Percentiles rank a stretch among this genome's conserved stretches.
phyloP scores from a whole-genome alignment of 2,329 filamentous ascomycete species.

The Claviceps fusiformis region DNA sequence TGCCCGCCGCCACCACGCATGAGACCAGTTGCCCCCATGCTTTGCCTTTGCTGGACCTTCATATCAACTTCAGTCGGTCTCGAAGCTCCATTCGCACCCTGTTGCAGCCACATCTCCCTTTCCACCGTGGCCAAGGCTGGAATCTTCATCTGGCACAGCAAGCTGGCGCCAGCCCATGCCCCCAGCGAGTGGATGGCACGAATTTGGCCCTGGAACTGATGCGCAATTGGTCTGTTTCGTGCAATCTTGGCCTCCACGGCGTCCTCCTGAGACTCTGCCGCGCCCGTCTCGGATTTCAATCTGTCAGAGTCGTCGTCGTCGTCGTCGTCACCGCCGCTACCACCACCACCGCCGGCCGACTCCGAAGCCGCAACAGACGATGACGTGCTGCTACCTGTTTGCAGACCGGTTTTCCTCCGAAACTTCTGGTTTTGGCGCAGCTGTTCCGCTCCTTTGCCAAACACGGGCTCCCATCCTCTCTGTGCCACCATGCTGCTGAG shows the following conservation, averaged over 20 bases:
- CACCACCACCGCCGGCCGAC: constrained; percentile 7
- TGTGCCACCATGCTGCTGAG: constrained; percentile 51
- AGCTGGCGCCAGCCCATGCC: constrained; percentile 60
- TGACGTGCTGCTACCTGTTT: constrained; percentile 8
- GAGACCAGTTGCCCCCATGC: constrained; percentile 44
- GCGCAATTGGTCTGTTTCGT: constrained; percentile 21
- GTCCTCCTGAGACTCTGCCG: constrained; percentile 15
- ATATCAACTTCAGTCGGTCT: constrained; percentile 45
- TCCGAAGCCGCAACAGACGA: constrained; percentile 13
- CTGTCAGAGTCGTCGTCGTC: constrained; percentile 13
- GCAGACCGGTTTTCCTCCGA: constrained; percentile 12
- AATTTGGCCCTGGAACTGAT: constrained; percentile 42
- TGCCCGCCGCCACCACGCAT: constrained; percentile 21
- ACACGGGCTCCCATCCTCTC: constrained; percentile 65
- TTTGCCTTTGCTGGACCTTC: constrained; percentile 47
- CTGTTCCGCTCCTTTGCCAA: constrained; percentile 52
- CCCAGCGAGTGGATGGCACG: constrained; percentile 57
- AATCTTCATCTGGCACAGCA: constrained; percentile 55
- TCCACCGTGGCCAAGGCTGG: constrained; percentile 58
- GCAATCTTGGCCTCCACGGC: constrained; percentile 23
- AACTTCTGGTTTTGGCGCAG: constrained; percentile 32
- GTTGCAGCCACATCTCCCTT: constrained; percentile 54
- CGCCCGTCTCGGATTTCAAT: constrained; percentile 11
- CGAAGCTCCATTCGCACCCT: constrained; percentile 50
- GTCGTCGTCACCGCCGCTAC: not conserved